A percentile compares a stretch with the other conserved stretches of the same genome.
These are phyloP conservation scores for Phalaenopsis hybrid DNA, from an alignment of 116 monocot species.

Conservation along the genomic window DNA sequence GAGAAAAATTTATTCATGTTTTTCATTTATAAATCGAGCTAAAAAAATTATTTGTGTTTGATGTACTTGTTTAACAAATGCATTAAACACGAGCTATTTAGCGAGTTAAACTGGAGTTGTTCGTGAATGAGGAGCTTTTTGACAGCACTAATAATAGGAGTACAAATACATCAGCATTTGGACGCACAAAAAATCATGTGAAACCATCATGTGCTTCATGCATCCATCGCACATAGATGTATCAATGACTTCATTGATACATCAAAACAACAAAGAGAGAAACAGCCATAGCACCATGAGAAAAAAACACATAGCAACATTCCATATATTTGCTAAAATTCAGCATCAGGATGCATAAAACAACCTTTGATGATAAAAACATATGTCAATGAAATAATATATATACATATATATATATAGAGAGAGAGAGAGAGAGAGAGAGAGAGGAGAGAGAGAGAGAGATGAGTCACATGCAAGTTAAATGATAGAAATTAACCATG, in stretches of 20 bases:
- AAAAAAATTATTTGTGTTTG: too few relatives aligned
- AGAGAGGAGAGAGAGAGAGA: too few relatives aligned
- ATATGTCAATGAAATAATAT: background rate
- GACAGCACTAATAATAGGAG: background rate
- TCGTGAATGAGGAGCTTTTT: too few relatives aligned
- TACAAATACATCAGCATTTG: background rate
- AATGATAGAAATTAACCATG: background rate
- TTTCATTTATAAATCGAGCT: too few relatives aligned
- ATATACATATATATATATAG: background rate
- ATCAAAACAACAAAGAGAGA: background rate
- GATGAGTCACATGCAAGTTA: background rate
- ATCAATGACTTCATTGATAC: background rate
- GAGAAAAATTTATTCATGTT: too few relatives aligned
- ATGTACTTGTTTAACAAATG: too few relatives aligned
- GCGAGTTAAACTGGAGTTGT: too few relatives aligned
- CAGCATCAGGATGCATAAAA: background rate
- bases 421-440: too few relatives aligned
- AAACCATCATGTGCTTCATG: background rate
- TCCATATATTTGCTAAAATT: background rate
- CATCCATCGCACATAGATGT: background rate
- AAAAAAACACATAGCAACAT: slow-evolving; percentile 1
- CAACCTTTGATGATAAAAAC: background rate
- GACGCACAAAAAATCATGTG: background rate
- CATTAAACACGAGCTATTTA: too few relatives aligned
- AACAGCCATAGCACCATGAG: background rate